A percentile compares a stretch with the other conserved stretches of the same genome.
phyloP scores from a whole-genome alignment of 257 asterid genomes.

The Forsythia suspensa region DNA sequence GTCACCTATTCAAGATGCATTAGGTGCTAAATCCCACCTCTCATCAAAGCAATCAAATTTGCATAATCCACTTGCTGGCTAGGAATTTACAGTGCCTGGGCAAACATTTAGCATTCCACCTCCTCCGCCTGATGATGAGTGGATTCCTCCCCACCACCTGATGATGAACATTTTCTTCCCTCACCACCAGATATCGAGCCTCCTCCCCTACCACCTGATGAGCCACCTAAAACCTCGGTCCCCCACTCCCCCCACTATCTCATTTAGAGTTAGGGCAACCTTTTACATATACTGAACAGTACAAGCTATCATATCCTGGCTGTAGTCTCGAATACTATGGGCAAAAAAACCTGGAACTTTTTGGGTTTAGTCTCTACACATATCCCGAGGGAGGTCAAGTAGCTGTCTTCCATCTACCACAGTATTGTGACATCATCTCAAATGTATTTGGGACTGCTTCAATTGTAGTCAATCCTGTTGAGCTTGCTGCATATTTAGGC shows the following conservation, averaged over 20 bases:
- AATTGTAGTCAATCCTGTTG: slow-evolving; percentile 51
- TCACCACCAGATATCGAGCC: slow-evolving; percentile 7
- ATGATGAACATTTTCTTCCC: slow-evolving; percentile 59
- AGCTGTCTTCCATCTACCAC: slow-evolving; percentile 53
- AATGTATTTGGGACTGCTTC: slow-evolving; percentile 51
- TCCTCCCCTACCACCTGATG: slow-evolving; percentile 50
- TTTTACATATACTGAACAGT: slow-evolving; percentile 54
- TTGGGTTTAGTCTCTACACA: slow-evolving; percentile 35
- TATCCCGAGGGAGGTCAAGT: slow-evolving; percentile 54
- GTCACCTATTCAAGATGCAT: slow-evolving; percentile 33
- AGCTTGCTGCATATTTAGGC: slow-evolving; percentile 53
- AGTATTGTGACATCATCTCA: slow-evolving; percentile 52
- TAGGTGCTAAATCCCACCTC: slow-evolving; percentile 31
- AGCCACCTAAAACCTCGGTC: slow-evolving; percentile 60
- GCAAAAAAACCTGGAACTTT: too few species aligned
- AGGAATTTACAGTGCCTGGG: slow-evolving; percentile 30
- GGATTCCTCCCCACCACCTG: slow-evolving; percentile 94
- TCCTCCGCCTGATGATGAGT: slow-evolving; percentile 81
- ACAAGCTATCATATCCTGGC: slow-evolving; percentile 54
- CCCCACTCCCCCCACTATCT: slow-evolving; percentile 30
- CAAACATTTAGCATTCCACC: background rate
- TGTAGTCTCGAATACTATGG: slow-evolving; percentile 56
- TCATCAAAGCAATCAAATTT: slow-evolving; percentile 33
- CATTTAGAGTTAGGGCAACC: slow-evolving; percentile 49
- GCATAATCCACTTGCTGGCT: slow-evolving; percentile 25